These are phyloP conservation scores for Sugiyamaella sp. DNA, from an alignment of 1,139 yeast species.

Conservation along the genomic window DNA sequence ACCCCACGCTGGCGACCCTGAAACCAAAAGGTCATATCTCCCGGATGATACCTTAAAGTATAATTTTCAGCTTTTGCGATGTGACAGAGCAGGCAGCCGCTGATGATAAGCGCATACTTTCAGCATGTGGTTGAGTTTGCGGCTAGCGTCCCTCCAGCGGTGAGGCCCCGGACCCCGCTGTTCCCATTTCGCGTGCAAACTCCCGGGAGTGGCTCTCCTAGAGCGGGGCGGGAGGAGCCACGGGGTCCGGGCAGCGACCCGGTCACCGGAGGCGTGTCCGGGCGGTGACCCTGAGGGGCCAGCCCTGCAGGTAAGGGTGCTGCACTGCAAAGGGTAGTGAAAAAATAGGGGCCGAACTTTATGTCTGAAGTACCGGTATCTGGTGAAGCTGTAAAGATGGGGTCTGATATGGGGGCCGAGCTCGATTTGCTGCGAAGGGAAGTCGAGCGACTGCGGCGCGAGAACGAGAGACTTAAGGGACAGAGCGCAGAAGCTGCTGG, in stretches of 20 bases:
- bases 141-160: no score
- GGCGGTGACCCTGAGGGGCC: background rate
- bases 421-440: conserved; percentile 16
- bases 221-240: background rate
- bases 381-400: background rate
- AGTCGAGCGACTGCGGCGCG: conserved; percentile 21
- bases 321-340: background rate
- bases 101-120: no score
- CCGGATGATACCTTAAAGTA: no score
- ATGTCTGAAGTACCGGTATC: background rate
- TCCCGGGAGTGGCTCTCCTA: no score
- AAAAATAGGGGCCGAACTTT: background rate
- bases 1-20: no score
- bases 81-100: no score
- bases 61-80: no score
- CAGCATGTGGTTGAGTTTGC: no score
- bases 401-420: background rate
- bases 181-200: no score
- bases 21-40: no score
- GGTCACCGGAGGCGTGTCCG: background rate
- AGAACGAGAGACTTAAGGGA: conserved; percentile 19
- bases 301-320: background rate
- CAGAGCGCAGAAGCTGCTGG: no score
- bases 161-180: no score
- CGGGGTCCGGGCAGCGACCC: background rate